Base-by-base conservation (phyloP, 805 yeast species). In the Kuraishia floccosa region DNA sequence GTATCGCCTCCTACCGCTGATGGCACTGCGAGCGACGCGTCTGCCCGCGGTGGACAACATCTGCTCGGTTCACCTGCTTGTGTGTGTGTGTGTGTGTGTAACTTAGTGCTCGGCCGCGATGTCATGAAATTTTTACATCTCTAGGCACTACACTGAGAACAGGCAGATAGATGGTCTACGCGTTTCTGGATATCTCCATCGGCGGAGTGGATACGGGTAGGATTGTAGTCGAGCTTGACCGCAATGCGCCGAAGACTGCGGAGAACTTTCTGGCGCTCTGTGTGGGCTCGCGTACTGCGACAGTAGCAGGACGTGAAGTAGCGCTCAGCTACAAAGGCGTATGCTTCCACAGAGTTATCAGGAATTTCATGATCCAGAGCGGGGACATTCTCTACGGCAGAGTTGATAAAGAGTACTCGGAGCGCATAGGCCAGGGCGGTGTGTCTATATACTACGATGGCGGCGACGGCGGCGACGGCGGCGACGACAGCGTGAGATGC, bases 351-450 rank as follows among this genome's bases (percentile, higher is more conserved):
- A 58, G 83, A 33, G 70, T 77, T 2, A 58, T 80, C 31, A 74
- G 69, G 44, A 80, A 76, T 46, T 81, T 81, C 44, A 70, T 78
- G 61, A 54, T 80, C 12, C 87, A 79, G 49, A 75, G 72, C 3
- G 87, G 87, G 24, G 83, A 76, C 44, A 44, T 67, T 2, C 47
- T 52, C 1, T 49, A 59, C 44, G 72, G 72, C 1, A 25, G 24
- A 6, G 50, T 58, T 3, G 41, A 36, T 1, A 30, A 22, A 2
- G 30, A 28, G 1, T 12, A 13, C 8, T 16, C 15, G 4, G 43
- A 38, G 2, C 37, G 41, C 6, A 27, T 54, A 1, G 71, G 70
- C 4, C 47, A 41, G 14, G 63, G 8, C 9, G 20, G 18, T 12
- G 7, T 19, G 9, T 19, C 22, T 19, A 19, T 7, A 7, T 19